Conservation (phyloP, 768 basidiomycete genomes). For the Podaxis sp. region DNA sequence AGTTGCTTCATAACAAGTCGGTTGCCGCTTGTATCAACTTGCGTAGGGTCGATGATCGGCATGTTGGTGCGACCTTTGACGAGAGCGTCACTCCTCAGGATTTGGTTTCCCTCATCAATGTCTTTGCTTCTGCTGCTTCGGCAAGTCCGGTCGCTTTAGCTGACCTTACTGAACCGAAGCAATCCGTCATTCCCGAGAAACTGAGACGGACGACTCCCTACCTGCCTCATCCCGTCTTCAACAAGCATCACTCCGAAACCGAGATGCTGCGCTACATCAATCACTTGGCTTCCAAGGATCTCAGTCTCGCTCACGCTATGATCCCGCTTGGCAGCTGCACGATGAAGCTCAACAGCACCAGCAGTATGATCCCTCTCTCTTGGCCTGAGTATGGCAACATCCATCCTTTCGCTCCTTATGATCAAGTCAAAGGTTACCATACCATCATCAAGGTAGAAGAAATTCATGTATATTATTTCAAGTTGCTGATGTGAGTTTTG, state of each 20-base stretch:
- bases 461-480: conserved; percentile 4
- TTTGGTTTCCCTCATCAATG: conserved; percentile 73
- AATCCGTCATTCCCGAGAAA: conserved; percentile 50
- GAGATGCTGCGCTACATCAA: conserved; percentile 98
- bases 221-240: conserved; percentile 90
- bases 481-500: neutral
- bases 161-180: conserved; percentile 44
- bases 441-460: conserved; percentile 67
- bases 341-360: conserved; percentile 98
- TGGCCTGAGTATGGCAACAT: conserved; percentile 90
- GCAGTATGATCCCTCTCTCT: conserved; percentile 95
- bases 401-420: conserved; percentile 89
- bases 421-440: conserved; percentile 88
- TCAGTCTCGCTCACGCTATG: conserved; percentile 94
- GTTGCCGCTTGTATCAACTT: conserved; percentile 75
- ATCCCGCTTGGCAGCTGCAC: conserved; percentile 95
- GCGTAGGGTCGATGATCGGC: conserved; percentile 68
- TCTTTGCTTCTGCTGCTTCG: conserved; percentile 72
- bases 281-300: conserved; percentile 91
- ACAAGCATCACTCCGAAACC: conserved; percentile 96
- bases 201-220: conserved; percentile 66
- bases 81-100: conserved; percentile 83
- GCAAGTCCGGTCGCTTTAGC: conserved; percentile 43
- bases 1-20: conserved; percentile 70
- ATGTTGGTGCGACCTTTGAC: conserved; percentile 89